Evolutionary conservation across 345 rosid species (phyloP).

Genomic region (Noccaea bulbosa): DNA sequence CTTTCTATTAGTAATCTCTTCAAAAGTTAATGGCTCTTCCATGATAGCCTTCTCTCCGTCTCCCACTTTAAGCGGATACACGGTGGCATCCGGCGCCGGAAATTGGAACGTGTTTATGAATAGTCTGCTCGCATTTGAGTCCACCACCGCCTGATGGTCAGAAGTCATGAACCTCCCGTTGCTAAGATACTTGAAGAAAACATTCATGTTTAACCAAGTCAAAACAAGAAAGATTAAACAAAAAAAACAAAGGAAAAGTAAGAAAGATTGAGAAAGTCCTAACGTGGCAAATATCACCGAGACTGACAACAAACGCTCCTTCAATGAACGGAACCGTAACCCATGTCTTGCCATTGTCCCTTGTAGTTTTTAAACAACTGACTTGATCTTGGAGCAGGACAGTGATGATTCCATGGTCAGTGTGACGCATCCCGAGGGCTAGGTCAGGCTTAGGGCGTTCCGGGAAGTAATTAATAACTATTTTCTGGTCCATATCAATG

Average conservation of each 20-base stretch:
- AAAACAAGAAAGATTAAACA: not conserved
- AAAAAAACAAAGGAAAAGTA: not conserved
- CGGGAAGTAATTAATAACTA: slow-evolving; percentile 86
- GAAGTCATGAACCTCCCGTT: slow-evolving; percentile 84
- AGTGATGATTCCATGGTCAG: slow-evolving; percentile 91
- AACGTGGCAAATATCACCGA: slow-evolving; percentile 91
- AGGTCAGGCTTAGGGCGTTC: slow-evolving; percentile 92
- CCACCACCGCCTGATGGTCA: slow-evolving; percentile 87
- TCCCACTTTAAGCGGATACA: slow-evolving; percentile 61
- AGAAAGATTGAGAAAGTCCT: slow-evolving; percentile 36
- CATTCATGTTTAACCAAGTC: slow-evolving; percentile 12
- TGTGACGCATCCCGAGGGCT: slow-evolving; percentile 91
- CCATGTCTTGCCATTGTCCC: slow-evolving; percentile 80
- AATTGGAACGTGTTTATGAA: slow-evolving; percentile 73
- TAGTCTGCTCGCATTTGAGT: slow-evolving; percentile 65
- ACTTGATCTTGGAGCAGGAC: slow-evolving; percentile 87
- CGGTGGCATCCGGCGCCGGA: slow-evolving; percentile 70
- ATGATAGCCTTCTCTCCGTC: slow-evolving; percentile 62
- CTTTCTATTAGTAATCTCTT: slow-evolving; percentile 79
- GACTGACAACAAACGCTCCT: slow-evolving; percentile 91
- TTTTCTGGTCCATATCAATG: slow-evolving; percentile 92
- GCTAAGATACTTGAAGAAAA: slow-evolving; percentile 58
- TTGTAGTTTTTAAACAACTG: slow-evolving; percentile 88
- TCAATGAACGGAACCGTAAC: slow-evolving; percentile 92
- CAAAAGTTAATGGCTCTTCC: slow-evolving; percentile 65